Evolutionary conservation across 2,329 filamentous ascomycete species (phyloP), one percentile per base, ranked within the genome.

Genomic region (Sporothrix mexicana): DNA sequence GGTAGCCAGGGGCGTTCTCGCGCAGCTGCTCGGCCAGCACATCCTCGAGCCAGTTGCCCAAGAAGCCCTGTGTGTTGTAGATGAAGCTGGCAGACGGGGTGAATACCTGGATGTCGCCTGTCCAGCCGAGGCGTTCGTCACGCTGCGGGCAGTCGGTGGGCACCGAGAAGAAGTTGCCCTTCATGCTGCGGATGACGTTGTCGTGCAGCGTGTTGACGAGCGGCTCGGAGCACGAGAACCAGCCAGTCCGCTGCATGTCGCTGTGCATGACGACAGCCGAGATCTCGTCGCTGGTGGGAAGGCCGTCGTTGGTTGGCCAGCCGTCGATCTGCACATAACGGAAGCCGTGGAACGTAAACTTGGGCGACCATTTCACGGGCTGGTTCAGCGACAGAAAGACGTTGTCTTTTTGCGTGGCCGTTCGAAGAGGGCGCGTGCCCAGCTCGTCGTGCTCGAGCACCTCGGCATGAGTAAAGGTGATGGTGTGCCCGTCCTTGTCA

Each of bases 101-200:
- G 73, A 89, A 89, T 0, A 83, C 82, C 51, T 84, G 84, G 7
- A 82, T 79, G 74, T 88, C 84, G 17, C 87, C 84, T 0, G 84
- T 86, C 88, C 87, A 87, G 23, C 85, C 84, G 6, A 88, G 77
- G 0, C 86, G 81, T 77, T 88, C 86, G 69, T 89, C 86, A 1
- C 86, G 80, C 74, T 88, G 85, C 0, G 87, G 87, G 74, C 86
- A 88, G 75, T 90, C 88, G 0, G 87, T 90, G 0, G 87, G 87
- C 0, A 90, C 79, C 0, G 83, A 84, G 1, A 90, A 75, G 75
- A 90, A 89, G 75, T 90, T 90, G 0, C 87, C 87, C 45, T 83
- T 83, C 84, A 89, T 88, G 3, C 83, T 84, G 88, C 88, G 89
- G 47, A 81, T 77, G 0, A 86, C 82, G 69, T 90, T 90, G 1